Conservation (phyloP, 2,329 filamentous ascomycete genomes). For the Neophaeococcomyces aloes region DNA sequence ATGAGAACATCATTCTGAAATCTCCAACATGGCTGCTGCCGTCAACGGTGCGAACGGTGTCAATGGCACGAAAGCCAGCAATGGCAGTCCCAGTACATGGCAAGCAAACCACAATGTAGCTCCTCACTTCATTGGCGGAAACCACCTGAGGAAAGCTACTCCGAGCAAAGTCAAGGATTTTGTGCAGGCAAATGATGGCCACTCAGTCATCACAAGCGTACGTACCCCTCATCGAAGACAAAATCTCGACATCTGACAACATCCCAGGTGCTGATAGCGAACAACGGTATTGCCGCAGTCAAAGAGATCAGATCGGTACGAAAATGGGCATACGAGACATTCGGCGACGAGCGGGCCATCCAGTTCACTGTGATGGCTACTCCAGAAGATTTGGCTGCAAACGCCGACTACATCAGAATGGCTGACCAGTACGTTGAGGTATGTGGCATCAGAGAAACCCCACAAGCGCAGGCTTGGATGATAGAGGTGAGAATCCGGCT, state of each 20-base stretch:
- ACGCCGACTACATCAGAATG: constrained; percentile 99
- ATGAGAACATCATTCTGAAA: constrained; percentile 20
- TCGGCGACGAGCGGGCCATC: constrained; percentile 94
- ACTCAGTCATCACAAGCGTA: constrained; percentile 97
- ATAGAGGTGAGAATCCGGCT: neutral
- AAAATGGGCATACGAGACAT: constrained; percentile 99
- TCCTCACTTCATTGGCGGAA: constrained; percentile 94
- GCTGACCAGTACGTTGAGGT: constrained; percentile 96
- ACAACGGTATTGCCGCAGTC: constrained; percentile 98
- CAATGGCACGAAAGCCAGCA: constrained; percentile 28
- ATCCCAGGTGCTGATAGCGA: constrained; percentile 87
- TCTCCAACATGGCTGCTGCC: constrained; percentile 30
- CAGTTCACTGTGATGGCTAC: constrained; percentile 99
- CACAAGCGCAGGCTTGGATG: neutral
- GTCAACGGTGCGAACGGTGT: constrained; percentile 27
- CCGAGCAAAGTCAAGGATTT: constrained; percentile 93
- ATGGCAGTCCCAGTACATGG: constrained; percentile 53
- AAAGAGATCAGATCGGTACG: constrained; percentile 98
- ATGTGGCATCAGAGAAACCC: constrained; percentile 19
- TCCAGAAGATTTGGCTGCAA: constrained; percentile 91
- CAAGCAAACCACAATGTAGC: constrained; percentile 73
- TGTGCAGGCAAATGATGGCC: constrained; percentile 75
- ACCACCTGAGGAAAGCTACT: constrained; percentile 69
- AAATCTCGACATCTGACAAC: constrained; percentile 13
- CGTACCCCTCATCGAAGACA: constrained; percentile 28